Base-by-base conservation (phyloP, 1,284 basidiomycete genomes). In the Macrocystidia cucumis region DNA sequence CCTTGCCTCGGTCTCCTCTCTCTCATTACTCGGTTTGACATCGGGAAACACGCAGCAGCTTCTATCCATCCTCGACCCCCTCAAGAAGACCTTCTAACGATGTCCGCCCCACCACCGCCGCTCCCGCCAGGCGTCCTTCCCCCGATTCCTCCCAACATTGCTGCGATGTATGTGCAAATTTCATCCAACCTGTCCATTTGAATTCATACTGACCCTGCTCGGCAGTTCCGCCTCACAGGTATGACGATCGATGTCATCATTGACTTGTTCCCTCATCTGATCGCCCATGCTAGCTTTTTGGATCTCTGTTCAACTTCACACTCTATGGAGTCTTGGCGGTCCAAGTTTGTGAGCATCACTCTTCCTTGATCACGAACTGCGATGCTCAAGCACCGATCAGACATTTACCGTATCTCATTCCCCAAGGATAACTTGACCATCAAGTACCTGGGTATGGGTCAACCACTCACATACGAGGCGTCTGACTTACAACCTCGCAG, bases 301-400 rank as follows among this genome's bases (percentile, higher is more conserved):
- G 39, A 16, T 34, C 39, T 8, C 36, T 41, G 13, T 18, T 41
- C 11, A 37, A 37, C 19, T 41, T 29, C 17, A 22, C 27, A 14
- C 23, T 41, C 11, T 41, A 37, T 17, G 39, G 39, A 9, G 32
- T 37, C 9, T 18, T 41, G n/a, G 35, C 35, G 19, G 39, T 37
- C 1, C 39, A 41, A 37, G 35, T 37, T 4, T 41, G 39, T 41
- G 9, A 5, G 39, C 34, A 30, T 12, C 5, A 4, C 17, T 4
- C 9, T 13, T 29, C 17, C n/a, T n/a, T n/a, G n/a, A n/a, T n/a
- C n/a, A n/a, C n/a, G n/a, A 16, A 8, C 7, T 9, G 5, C 5
- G 20, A n/a, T 21, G 9, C 21, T 21, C 17, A 26, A 3, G 5
- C 12, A 14, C 16, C 11, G 19, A 16, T 21, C 21, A 41, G 40